These are phyloP conservation scores for Solanum habrochaites DNA, from an alignment of 257 asterid species.

Conservation along the genomic window DNA sequence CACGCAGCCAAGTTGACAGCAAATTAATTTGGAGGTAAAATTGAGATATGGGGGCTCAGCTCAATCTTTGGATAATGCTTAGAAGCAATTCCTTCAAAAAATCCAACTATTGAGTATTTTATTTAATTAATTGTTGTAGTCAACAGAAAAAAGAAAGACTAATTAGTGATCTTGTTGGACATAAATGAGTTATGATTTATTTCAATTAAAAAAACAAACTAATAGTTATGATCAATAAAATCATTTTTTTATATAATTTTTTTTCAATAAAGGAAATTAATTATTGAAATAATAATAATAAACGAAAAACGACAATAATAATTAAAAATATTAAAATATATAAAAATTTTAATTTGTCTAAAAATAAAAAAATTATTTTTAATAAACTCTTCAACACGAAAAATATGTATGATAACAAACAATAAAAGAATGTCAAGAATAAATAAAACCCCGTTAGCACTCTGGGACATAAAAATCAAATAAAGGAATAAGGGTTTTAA, in stretches of 20 bases:
- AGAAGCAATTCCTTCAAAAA: not conserved
- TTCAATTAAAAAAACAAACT: no score
- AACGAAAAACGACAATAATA: not conserved
- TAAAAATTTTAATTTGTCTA: rapidly evolving
- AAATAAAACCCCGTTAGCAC: not conserved
- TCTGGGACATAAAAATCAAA: not conserved
- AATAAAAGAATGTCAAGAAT: not conserved
- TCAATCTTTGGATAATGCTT: not conserved
- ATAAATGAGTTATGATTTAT: no score
- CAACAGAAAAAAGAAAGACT: not conserved
- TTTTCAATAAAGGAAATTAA: no score
- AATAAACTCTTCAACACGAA: no score
- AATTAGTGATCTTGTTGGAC: no score
- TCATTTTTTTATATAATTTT: no score
- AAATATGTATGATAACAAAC: no score
- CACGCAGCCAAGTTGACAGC: not conserved
- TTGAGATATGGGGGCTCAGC: not conserved
- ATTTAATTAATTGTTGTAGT: not conserved
- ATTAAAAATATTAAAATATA: no score
- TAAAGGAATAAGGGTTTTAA: not conserved
- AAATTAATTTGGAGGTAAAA: not conserved
- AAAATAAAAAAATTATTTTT: no score
- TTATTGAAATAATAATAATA: no score
- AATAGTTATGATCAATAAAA: no score
- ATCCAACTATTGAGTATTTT: not conserved